Percentiles rank a stretch among this genome's conserved stretches.
These are phyloP conservation scores for Eutypella sp. DNA, from an alignment of 2,329 filamentous ascomycete species.

Conservation along the genomic window DNA sequence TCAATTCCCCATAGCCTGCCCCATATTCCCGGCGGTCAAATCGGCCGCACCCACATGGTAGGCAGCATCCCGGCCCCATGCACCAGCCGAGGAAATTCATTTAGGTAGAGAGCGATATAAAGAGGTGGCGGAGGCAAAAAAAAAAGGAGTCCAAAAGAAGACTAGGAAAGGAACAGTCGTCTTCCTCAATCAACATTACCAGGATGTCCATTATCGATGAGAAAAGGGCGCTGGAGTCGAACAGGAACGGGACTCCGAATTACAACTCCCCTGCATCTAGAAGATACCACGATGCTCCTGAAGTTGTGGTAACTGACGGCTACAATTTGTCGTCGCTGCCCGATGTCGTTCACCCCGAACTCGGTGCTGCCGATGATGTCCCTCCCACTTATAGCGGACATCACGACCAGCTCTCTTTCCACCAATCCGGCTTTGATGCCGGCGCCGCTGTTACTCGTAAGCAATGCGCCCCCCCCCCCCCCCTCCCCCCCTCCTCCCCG, in stretches of 20 bases:
- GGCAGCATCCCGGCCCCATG: too few relatives aligned
- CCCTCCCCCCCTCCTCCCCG: too few relatives aligned
- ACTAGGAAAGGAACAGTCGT: neutral
- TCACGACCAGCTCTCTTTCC: conserved; percentile 52
- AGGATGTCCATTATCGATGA: conserved; percentile 9
- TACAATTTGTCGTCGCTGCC: conserved; percentile 25
- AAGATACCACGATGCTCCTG: conserved; percentile 18
- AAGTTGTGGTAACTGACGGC: conserved; percentile 33
- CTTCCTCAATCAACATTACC: neutral
- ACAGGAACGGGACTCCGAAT: neutral
- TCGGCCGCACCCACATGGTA: too few relatives aligned
- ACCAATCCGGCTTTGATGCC: conserved; percentile 58
- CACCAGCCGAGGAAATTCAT: too few relatives aligned
- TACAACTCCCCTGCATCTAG: neutral
- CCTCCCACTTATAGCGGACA: conserved; percentile 57
- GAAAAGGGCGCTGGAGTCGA: conserved; percentile 4
- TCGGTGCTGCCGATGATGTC: conserved; percentile 36
- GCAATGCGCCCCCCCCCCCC: conserved; percentile 4
- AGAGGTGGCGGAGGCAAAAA: neutral
- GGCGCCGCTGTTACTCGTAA: conserved; percentile 54
- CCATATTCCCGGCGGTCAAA: too few relatives aligned
- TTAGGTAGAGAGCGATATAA: too few relatives aligned
- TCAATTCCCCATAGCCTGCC: too few relatives aligned
- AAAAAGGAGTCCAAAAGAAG: neutral
- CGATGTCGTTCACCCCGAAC: conserved; percentile 28